Base-by-base conservation (phyloP, 495 filamentous ascomycete genomes). In the Penicillium simplicissimum region DNA sequence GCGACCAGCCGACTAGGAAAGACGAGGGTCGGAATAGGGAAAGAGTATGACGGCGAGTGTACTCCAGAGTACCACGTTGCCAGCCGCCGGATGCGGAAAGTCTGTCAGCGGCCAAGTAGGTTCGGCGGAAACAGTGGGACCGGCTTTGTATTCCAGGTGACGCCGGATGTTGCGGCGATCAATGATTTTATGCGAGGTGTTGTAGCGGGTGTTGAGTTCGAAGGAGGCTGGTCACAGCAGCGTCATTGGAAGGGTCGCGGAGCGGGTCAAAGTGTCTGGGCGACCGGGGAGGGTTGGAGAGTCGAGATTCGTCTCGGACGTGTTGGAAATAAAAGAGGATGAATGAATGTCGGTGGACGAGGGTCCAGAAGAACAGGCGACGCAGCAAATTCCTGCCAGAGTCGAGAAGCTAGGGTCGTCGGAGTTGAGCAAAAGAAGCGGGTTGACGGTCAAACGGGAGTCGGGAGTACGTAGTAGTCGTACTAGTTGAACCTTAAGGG, bases 31-130 rank as follows among this genome's bases (percentile, higher is more conserved):
- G 53, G 57, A 61, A 65, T 58, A 55, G 59, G 54, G 59, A 59
- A 70, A 43, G 53, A 58, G 42, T 47, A 57, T 70, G 68, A 70
- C 63, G 61, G 70, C 64, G 65, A 67, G 59, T 42, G 66, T 69
- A 73, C 62, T 73, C 65, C 66, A 64, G 69, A 73, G 62, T 71
- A 76, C 67, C 68, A 71, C 64, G 68, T 76, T 74, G 68, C 67
- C 64, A 67, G 59, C 62, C 68, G 69, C 76, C 76, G 76, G 73
- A 79, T 77, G 76, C 76, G 74, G 76, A 79, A 37, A 74, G 61
- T 64, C 49, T 61, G 60, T 34, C 38, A 51, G 37, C 49, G 38
- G 61, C 47, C 36, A 19, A 38, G 62, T 64, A 35, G 57, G 21
- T 23, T 58, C 40, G 49, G 60, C 49, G 56, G 40, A 59, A 15